A percentile compares a stretch with the other conserved stretches of the same genome.
Evolutionary conservation across 2,329 filamentous ascomycete genomes (phyloP).

Genomic region (Furcasterigmium sp.): DNA sequence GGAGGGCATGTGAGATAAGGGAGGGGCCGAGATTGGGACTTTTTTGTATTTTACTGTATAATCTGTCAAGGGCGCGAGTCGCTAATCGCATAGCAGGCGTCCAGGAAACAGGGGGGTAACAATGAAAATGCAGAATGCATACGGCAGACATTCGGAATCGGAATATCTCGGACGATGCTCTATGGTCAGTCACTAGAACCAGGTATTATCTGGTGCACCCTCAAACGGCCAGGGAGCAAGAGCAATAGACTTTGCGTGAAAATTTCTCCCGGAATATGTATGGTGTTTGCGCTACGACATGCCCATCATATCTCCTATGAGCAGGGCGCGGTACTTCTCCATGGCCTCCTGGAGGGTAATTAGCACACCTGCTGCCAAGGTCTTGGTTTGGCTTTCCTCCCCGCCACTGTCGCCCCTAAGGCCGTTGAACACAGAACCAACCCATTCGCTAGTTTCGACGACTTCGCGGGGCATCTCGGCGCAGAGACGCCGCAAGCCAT

Average conservation of each 20-base stretch:
- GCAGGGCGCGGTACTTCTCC: slow-evolving; percentile 70
- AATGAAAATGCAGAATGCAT: too few relatives aligned
- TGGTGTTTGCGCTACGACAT: slow-evolving; percentile 9
- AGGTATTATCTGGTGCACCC: too few relatives aligned
- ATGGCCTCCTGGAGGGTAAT: slow-evolving; percentile 76
- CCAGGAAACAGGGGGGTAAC: not conserved
- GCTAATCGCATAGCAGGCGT: not conserved
- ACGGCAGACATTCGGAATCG: too few relatives aligned
- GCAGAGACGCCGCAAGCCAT: slow-evolving; percentile 62
- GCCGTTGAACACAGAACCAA: slow-evolving; percentile 66
- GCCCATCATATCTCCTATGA: slow-evolving; percentile 65
- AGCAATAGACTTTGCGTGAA: too few relatives aligned
- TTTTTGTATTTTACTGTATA: not conserved
- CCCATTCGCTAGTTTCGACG: slow-evolving; percentile 86
- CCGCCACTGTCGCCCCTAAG: slow-evolving; percentile 43
- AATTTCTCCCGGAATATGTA: too few relatives aligned
- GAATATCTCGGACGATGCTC: too few relatives aligned
- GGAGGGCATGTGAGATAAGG: not conserved
- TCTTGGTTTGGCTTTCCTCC: slow-evolving; percentile 77
- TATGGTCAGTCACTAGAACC: too few relatives aligned
- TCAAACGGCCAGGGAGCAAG: too few relatives aligned
- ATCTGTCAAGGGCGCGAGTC: not conserved
- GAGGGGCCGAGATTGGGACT: not conserved
- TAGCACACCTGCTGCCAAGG: slow-evolving; percentile 70
- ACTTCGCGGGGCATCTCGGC: slow-evolving; percentile 70